A percentile compares a stretch with the other conserved stretches of the same genome.
phyloP scores from a whole-genome alignment of 805 yeast species.

The Saccharomycopsis vini region DNA sequence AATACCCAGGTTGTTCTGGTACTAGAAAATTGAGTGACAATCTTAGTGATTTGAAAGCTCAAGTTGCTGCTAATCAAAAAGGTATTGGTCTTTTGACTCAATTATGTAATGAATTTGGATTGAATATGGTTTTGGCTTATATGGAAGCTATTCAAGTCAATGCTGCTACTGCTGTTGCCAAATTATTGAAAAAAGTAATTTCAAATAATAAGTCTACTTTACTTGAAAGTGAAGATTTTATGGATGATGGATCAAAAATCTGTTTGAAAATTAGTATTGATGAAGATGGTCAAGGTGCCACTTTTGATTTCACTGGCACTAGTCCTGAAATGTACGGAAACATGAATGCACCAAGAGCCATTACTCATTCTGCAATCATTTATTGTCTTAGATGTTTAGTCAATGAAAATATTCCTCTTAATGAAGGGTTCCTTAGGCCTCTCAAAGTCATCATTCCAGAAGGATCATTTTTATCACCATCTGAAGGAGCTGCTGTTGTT shows the following conservation, averaged over 20 bases:
- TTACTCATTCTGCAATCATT: slow-evolving; percentile 79
- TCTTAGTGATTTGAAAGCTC: slow-evolving; percentile 76
- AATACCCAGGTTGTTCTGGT: slow-evolving; percentile 81
- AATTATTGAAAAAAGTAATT: slow-evolving; percentile 37
- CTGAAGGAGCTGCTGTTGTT: slow-evolving; percentile 83
- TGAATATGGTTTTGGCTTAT: slow-evolving; percentile 52
- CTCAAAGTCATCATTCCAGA: slow-evolving; percentile 57
- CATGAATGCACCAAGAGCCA: slow-evolving; percentile 87
- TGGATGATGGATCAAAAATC: slow-evolving; percentile 79
- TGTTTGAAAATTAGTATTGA: slow-evolving; percentile 44
- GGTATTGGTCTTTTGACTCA: slow-evolving; percentile 61
- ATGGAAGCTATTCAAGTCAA: slow-evolving; percentile 78
- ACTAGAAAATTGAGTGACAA: slow-evolving; percentile 79
- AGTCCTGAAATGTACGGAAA: slow-evolving; percentile 85
- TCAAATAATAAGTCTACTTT: slow-evolving; percentile 31
- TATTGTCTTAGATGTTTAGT: slow-evolving; percentile 82
- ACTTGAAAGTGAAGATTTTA: slow-evolving; percentile 50
- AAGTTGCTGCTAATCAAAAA: slow-evolving; percentile 79
- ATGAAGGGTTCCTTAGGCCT: slow-evolving; percentile 86
- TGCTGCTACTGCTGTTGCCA: slow-evolving; percentile 65
- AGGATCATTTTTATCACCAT: slow-evolving; percentile 62
- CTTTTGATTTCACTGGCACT: slow-evolving; percentile 79
- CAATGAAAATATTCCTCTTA: slow-evolving; percentile 80
- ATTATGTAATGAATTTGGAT: slow-evolving; percentile 55
- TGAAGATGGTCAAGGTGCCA: slow-evolving; percentile 46